Base-by-base conservation (phyloP, 2,329 filamentous ascomycete species). In the Geoglossum cookeanum region DNA sequence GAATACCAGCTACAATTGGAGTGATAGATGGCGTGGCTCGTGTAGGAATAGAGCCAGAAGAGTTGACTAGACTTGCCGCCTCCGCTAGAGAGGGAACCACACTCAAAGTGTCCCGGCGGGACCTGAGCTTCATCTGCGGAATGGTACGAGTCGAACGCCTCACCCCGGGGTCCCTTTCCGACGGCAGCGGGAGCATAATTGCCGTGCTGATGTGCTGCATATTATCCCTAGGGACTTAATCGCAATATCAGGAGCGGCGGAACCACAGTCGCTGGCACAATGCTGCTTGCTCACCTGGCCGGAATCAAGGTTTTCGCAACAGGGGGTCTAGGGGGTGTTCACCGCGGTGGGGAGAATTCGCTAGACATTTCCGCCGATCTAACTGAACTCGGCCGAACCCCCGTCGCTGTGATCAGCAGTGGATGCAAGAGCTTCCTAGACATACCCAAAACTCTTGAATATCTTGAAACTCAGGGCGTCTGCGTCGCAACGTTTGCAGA, bases 401-500 rank as follows among this genome's bases (percentile, higher is more conserved):
- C 87, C 9, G 84, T 98, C 56, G 84, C 90, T 30, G 90, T 98
- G 1, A 75, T 98, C 56, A 86, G 84, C 68, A 88, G 86, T 62
- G 92, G 92, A 13, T 94, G 88, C 72, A 98, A 98, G 72, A 92
- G 91, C 60, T 97, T 98, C 69, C 75, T 98, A 42, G 92, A 98
- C 66, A 89, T 96, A 59, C 82, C 85, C 1, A 78, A 87, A 56
- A 98, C 92, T 0, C 75, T 98, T 4, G 92, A 98, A 72, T 83
- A 81, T 63, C 73, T 85, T 3, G 81, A 85, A 65, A 85, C 81
- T 0, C 77, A 84, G 66, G 86, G 86, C 8, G 89, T 88, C 27
- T 78, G 84, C 42, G 89, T 96, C 0, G 85, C 82, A 3, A 97
- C 92, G 1, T 98, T 97, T 72, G 83, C 88, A 29, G 87, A 94